Evolutionary conservation across 345 rosid species (phyloP), one percentile per base, ranked within the genome.

Genomic region (Citrus glauca): DNA sequence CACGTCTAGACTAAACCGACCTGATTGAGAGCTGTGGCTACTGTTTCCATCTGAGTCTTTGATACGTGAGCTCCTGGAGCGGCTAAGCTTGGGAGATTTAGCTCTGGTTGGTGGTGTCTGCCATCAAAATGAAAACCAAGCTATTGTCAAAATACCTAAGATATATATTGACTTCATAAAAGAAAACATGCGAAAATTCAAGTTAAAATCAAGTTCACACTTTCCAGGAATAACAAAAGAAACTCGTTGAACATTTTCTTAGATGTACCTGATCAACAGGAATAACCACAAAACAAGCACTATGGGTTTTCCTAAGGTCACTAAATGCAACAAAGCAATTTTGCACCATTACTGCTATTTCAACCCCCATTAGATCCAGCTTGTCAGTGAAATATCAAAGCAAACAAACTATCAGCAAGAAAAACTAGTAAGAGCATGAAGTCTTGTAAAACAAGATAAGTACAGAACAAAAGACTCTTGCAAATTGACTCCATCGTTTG

Each of bases 71-170:
- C 72, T 55, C 57, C 16, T 76, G 2, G 71, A 33, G 33, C 53
- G 37, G 33, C 78, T 63, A 45, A 76, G 32, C 70, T 66, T 76
- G 63, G 72, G 72, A 76, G 78, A 76, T n/a, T 25, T 76, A 13
- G 78, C 71, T 66, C 78, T 66, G 19, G 78, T 76, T 66, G 72
- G 33, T 8, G 65, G 72, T n/a, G 27, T 65, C 78, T 75, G 63
- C 27, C 70, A 65, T 50, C 45, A 48, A 17, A 64, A 45, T 33
- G 32, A 65, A 42, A 42, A 42, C 13, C 48, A 53, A 53, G 61
- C 10, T 53, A 71, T 17, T 7, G 55, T 19, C 16, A 7, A 45
- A 45, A 11, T 17, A 24, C 16, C 22, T 7, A 2, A n/a, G 11
- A 33, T 6, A 53, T 28, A 16, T n/a, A 6, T 32, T 22, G 27